Evolutionary conservation across 768 basidiomycete genomes (phyloP), one percentile per base, ranked within the genome.

Genomic region (Sutorius australiensis): DNA sequence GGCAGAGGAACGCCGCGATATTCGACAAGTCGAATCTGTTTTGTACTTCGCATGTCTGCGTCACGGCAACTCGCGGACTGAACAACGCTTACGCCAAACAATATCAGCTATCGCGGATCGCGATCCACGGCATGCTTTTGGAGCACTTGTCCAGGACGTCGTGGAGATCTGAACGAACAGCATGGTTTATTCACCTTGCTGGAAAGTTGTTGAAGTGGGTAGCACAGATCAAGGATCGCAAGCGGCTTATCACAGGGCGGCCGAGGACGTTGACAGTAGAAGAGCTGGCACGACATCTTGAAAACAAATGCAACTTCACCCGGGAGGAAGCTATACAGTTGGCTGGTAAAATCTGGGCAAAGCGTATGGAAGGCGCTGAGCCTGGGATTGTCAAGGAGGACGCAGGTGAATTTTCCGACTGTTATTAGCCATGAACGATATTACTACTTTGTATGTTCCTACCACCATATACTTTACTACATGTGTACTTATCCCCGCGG

Each of bases 1-100:
- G 69, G 71, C 7, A 3, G 7, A 51, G 59, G 49, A 77, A 77
- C 34, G 55, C 64, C 12, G 39, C 38, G 9, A 10, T 21, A 0
- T 77, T 77, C 53, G 31, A 48, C 36, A 45, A 10, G 37, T 54
- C 48, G 24, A 48, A 53, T 5, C 60, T 55, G 41, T 45, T 27
- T 1, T 63, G 70, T 5, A 47, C 52, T 8, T 70, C 69, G n/a
- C 68, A 73, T 21, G 76, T 64, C 0, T 77, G 77, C 48, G 62
- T 77, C 51, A 74, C 73, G 0, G 67, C 72, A 5, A 72, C 51
- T 17, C 53, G 51, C 16, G 66, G 73, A 6, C 43, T 53, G 19
- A 45, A 61, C 0, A 34, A 55, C 40, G 59, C 53, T 19, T 64
- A 71, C 27, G 56, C 58, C 8, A 33, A 41, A 1, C 65, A 69